These are phyloP conservation scores for Vaccinium vitisidaea DNA, from an alignment of 148 eudicot species.

Conservation along the genomic window DNA sequence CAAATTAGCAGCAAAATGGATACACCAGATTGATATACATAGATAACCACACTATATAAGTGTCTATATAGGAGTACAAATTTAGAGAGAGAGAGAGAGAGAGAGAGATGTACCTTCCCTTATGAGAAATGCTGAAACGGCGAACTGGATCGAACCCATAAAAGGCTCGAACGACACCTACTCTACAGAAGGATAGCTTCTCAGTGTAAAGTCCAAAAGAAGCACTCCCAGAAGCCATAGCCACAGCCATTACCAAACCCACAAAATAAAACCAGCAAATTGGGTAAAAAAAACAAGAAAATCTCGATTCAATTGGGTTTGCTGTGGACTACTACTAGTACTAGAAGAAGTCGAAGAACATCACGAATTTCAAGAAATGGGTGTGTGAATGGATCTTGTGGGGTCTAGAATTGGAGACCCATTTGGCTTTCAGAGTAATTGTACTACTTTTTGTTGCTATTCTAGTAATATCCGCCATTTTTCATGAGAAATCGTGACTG, in stretches of 20 bases:
- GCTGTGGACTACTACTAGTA: neutral
- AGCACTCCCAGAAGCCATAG: conserved; percentile 68
- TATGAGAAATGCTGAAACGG: conserved; percentile 34
- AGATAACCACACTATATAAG: neutral
- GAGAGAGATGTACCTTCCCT: conserved; percentile 38
- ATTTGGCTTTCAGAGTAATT: conserved; percentile 15
- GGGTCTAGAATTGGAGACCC: conserved; percentile 20
- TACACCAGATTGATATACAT: neutral
- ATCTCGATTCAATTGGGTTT: neutral
- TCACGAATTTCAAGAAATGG: conserved; percentile 21
- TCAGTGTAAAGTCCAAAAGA: conserved; percentile 31
- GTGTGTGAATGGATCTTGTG: conserved; percentile 10
- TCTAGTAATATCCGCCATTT: conserved; percentile 39
- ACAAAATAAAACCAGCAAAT: neutral
- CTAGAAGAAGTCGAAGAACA: conserved; percentile 16
- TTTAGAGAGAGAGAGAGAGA: neutral
- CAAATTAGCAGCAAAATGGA: neutral
- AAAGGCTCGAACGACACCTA: conserved; percentile 26
- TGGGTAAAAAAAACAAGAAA: neutral
- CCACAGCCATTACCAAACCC: conserved; percentile 52
- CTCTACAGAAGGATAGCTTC: conserved; percentile 33
- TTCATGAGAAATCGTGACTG: neutral
- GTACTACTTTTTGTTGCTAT: neutral
- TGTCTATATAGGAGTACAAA: no score
- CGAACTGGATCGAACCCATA: conserved; percentile 45